These are phyloP conservation scores for Wolfiporia cocos DNA, from an alignment of 1,284 basidiomycete species.

Conservation along the genomic window DNA sequence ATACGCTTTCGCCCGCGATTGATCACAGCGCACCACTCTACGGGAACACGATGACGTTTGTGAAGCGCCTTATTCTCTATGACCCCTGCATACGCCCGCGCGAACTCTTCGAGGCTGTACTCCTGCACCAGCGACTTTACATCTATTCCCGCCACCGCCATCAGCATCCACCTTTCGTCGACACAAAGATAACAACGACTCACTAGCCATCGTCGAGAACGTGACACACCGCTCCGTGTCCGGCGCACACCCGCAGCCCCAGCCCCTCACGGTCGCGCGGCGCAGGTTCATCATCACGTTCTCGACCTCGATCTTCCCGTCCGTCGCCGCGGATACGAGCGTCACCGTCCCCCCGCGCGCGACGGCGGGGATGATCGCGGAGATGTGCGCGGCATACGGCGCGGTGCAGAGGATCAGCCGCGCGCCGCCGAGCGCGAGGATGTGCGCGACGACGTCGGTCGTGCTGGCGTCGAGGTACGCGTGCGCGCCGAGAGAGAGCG, in stretches of 20 bases:
- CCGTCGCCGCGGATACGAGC: slow-evolving; percentile 17
- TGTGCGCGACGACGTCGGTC: slow-evolving; percentile 16
- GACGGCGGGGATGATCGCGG: slow-evolving; percentile 17
- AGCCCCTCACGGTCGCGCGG: slow-evolving; percentile 17
- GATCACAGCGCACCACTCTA: no score
- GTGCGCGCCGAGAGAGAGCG: slow-evolving; percentile 23
- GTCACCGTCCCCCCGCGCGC: slow-evolving; percentile 22
- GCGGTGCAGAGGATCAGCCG: slow-evolving; percentile 24
- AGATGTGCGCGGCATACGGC: slow-evolving; percentile 16
- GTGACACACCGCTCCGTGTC: slow-evolving; percentile 18
- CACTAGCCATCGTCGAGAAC: slow-evolving; percentile 13
- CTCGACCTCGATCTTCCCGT: slow-evolving; percentile 16
- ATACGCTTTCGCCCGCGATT: no score
- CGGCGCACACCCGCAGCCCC: slow-evolving; percentile 19
- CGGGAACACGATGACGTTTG: slow-evolving; percentile 20
- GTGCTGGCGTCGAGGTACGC: slow-evolving; percentile 22
- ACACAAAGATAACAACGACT: background rate
- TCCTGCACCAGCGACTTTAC: slow-evolving; percentile 18
- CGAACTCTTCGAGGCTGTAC: slow-evolving; percentile 15
- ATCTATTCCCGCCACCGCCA: slow-evolving; percentile 1
- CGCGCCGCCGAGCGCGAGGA: slow-evolving; percentile 22
- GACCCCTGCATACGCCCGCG: slow-evolving; percentile 15
- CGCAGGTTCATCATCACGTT: slow-evolving; percentile 17
- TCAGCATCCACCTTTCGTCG: background rate
- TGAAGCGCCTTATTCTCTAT: slow-evolving; percentile 17